Percentiles rank a stretch among this genome's conserved stretches.
phyloP scores from a whole-genome alignment of 2,329 filamentous ascomycete species.

The Diplodia sapinea region DNA sequence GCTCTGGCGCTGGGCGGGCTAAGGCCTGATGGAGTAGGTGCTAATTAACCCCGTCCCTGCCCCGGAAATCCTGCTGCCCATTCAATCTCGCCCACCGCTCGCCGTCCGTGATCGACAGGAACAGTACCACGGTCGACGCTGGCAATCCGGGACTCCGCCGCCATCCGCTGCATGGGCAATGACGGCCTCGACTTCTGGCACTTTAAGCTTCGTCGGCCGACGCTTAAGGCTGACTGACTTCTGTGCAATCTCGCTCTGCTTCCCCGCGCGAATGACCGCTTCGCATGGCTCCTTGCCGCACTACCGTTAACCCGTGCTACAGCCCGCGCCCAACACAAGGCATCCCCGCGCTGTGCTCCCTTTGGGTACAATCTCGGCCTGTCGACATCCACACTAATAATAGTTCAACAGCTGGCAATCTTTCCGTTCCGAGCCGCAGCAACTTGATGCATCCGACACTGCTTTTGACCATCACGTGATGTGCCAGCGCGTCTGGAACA shows the following conservation, averaged over 20 bases:
- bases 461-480: background rate
- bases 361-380: background rate
- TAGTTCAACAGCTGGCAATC: background rate
- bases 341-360: background rate
- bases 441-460: background rate
- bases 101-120: slow-evolving; percentile 18
- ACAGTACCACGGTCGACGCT: slow-evolving; percentile 14
- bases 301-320: background rate
- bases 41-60: background rate
- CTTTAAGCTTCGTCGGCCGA: slow-evolving; percentile 14
- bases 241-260: slow-evolving; percentile 8
- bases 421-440: background rate
- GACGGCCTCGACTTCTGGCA: background rate
- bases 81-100: background rate
- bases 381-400: background rate
- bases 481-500: background rate
- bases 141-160: background rate
- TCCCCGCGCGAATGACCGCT: background rate
- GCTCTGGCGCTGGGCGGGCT: background rate
- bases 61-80: background rate
- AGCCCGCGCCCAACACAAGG: no score
- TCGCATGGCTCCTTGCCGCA: background rate
- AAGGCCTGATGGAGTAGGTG: slow-evolving; percentile 15
- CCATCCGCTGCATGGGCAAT: background rate
- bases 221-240: slow-evolving; percentile 3